phyloP scores from a whole-genome alignment of 768 basidiomycete species.

The Hygrophorus pudorinus region DNA sequence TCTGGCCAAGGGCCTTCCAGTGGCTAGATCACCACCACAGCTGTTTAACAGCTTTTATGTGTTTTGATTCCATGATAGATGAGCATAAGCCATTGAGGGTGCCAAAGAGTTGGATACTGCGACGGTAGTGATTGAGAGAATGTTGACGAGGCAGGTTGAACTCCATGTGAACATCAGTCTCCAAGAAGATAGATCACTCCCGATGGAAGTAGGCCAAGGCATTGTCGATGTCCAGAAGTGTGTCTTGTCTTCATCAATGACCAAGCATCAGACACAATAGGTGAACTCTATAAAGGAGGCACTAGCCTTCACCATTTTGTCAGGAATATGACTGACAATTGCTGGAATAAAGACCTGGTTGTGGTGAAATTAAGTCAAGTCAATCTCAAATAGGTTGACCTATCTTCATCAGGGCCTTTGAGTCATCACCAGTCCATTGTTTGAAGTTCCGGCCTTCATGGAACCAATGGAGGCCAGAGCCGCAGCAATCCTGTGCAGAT shows the following conservation, averaged over 20 bases:
- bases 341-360: slow-evolving; percentile 17
- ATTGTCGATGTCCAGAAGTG: slow-evolving; percentile 4
- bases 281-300: slow-evolving; percentile 16
- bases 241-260: slow-evolving; percentile 7
- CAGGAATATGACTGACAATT: slow-evolving; percentile 12
- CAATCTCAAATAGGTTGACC: neutral
- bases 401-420: too few relatives aligned
- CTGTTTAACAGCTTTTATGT: slow-evolving; percentile 17
- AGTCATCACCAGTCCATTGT: slow-evolving; percentile 11
- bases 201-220: slow-evolving; percentile 8
- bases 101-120: too few relatives aligned
- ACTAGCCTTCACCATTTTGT: slow-evolving; percentile 10
- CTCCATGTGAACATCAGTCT: slow-evolving; percentile 5
- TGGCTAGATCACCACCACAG: slow-evolving; percentile 15
- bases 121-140: slow-evolving; percentile 11
- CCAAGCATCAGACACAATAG: slow-evolving; percentile 12
- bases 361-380: neutral
- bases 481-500: slow-evolving; percentile 5
- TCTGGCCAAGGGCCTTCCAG: slow-evolving; percentile 13
- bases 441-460: slow-evolving; percentile 5
- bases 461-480: slow-evolving; percentile 6
- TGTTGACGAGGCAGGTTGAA: slow-evolving; percentile 12
- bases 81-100: too few relatives aligned
- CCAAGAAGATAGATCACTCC: slow-evolving; percentile 8
- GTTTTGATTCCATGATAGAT: too few relatives aligned